Evolutionary conservation across 148 eudicot species (phyloP), one percentile per base, ranked within the genome.

Genomic region (Hydrangea macrophylla): DNA sequence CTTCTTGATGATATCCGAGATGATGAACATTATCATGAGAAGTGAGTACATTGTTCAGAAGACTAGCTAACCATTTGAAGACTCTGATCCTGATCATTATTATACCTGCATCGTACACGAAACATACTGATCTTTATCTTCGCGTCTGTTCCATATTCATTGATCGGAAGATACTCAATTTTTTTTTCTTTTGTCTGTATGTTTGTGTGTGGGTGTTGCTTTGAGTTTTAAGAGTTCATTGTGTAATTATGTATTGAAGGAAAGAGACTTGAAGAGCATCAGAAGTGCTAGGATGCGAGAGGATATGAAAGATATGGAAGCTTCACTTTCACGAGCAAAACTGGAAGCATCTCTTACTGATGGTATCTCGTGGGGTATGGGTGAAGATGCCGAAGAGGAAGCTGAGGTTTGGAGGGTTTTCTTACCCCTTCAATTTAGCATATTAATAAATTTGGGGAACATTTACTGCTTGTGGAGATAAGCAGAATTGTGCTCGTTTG

Each of bases 341-440:
- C 75, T 79, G 48, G 81, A 83, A 72, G 99, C 99, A 51, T 80
- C 97, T 76, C 79, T 81, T 71, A 93, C 94, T 25, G 96, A 95
- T 71, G 99, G 99, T 58, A 81, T 89, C 28, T 91, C 97, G 13
- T 95, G 99, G 99, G 99, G 99, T 37, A 91, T 95, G 97, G 68
- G 84, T 36, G 99, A 95, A 65, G 99, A 95, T 81, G 99, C 99
- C 40, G 48, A 87, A 72, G 99, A 95, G 82, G 99, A 95, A 85
- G 81, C 53, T 50, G 99, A 95, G 97, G 99, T 95, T 66, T 70
- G 92, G 33, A 18, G 5, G 18, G 7, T 10, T 2, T 40, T 40
- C 23, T 76, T 33, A 22, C 28, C 24, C 64, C 55, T 44, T n/a
- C 15, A 31, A 55, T 28, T 48, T 20, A 32, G 26, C 30, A 7